Evolutionary conservation across 208 protist genomes (phyloP), one percentile per base, ranked within the genome.

Genomic region (Acanthamoeba lenticulata): DNA sequence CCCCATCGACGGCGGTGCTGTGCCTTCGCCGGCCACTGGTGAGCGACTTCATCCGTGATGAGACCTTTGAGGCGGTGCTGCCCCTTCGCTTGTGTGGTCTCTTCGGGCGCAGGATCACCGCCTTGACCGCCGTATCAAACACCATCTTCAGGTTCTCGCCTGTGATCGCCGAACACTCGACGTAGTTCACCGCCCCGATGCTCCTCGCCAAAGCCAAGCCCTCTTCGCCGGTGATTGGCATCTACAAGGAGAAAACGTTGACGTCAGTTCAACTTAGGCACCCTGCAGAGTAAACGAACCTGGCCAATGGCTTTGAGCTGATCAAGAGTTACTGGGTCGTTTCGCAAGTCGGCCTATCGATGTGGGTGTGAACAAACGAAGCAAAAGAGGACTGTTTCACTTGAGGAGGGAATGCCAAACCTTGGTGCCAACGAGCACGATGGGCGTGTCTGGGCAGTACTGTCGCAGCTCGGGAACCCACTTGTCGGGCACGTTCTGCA

Each of bases 381-480:
- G 17, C 32, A 7, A 9, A 74, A 1, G 65, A 38, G 9, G n/a
- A 52, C 9, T 52, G 47, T 52, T 52, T 21, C 13, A 69, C 6
- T n/a, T 69, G 60, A 69, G 6, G 60, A 69, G 60, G 6, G 13
- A 69, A 60, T 60, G 11, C 52, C 52, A 21, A 11, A 85, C 44
- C 44, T 99, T 99, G 34, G 98, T 98, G 95, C 99, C 98, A 74
- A 98, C 98, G n/a, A 99, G 96, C 57, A 98, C 95, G 96, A 98
- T 98, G 34, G 98, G 96, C 69, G 98, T 98, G n/a, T 57, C 38
- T 21, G 97, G 98, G 69, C 97, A 98, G 2, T 98, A 96, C 15
- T 96, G 96, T 95, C 98, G 96, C 3, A 99, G 97, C 69, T 98
- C 95, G 9, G 96, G 93, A 0, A 97, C 94, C 69, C 96, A 99